Conservation (phyloP, 768 basidiomycete species). For the Pholiota microspora region DNA sequence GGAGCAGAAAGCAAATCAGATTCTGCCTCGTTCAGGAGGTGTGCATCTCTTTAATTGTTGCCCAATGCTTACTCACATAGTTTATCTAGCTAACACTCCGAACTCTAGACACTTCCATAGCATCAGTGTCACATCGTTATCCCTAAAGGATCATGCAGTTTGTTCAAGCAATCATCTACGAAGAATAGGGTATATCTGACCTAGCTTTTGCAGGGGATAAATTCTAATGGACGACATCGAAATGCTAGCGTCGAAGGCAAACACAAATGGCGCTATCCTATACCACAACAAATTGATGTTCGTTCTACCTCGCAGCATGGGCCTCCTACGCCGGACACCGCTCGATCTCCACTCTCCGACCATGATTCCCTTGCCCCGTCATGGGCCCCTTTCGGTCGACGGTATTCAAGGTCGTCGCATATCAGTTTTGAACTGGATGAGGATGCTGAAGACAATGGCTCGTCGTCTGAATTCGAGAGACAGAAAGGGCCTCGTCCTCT, state of each 20-base stretch:
- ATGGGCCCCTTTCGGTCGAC: constrained; percentile 25
- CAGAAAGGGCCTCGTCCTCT: constrained; percentile 39
- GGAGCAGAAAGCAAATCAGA: constrained; percentile 57
- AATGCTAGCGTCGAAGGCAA: constrained; percentile 19
- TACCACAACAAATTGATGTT: constrained; percentile 16
- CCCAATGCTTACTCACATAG: background rate
- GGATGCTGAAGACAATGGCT: constrained; percentile 30
- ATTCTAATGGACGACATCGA: constrained; percentile 12
- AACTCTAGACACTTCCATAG: constrained; percentile 39
- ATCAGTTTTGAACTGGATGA: constrained; percentile 46
- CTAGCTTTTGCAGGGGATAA: constrained; percentile 13
- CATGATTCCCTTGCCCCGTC: constrained; percentile 31
- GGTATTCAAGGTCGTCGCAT: constrained; percentile 30
- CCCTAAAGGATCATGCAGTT: constrained; percentile 36
- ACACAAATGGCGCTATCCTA: constrained; percentile 13
- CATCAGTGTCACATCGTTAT: constrained; percentile 42
- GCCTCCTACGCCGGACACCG: constrained; percentile 44
- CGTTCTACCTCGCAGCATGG: constrained; percentile 25
- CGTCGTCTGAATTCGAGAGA: constrained; percentile 30
- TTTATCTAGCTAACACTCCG: constrained; percentile 34
- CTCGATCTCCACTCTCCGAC: constrained; percentile 42
- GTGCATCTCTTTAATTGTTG: constrained; percentile 6
- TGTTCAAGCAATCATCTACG: background rate
- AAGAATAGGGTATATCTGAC: background rate
- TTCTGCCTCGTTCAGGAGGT: constrained; percentile 43